Evolutionary conservation across 2,329 filamentous ascomycete genomes (phyloP).

Genomic region (Fusarium sp.): DNA sequence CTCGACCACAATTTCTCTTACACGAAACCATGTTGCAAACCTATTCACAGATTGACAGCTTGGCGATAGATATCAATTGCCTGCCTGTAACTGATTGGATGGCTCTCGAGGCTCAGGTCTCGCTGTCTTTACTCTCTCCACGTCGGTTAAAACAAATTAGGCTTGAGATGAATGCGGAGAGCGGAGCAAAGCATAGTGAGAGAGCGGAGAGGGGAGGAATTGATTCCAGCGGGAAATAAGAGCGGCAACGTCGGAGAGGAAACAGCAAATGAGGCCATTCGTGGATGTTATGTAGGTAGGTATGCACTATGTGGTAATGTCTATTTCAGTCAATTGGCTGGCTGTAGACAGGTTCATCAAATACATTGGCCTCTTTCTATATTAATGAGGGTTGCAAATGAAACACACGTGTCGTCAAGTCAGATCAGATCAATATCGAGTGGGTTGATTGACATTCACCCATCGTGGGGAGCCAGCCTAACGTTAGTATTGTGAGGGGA

Average conservation of each 20-base stretch:
- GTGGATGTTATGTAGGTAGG: neutral
- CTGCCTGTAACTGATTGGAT: constrained; percentile 41
- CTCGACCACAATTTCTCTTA: constrained; percentile 51
- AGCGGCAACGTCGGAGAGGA: constrained; percentile 6
- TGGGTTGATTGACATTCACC: constrained; percentile 33
- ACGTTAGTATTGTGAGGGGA: constrained; percentile 3
- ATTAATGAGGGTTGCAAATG: constrained; percentile 14
- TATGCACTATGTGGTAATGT: neutral
- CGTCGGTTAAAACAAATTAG: constrained; percentile 43
- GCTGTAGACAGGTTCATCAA: neutral
- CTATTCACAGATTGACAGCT: constrained; percentile 43
- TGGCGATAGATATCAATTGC: constrained; percentile 42
- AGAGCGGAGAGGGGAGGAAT: constrained; percentile 28
- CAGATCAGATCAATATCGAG: constrained; percentile 31
- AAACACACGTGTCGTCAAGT: constrained; percentile 18
- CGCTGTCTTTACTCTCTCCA: constrained; percentile 5
- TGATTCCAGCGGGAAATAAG: constrained; percentile 25
- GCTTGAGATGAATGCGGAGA: constrained; percentile 38
- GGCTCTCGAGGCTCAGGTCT: constrained; percentile 6
- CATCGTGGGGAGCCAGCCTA: constrained; percentile 16
- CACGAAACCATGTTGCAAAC: constrained; percentile 53
- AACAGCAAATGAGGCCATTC: constrained; percentile 35
- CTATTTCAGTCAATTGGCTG: constrained; percentile 25
- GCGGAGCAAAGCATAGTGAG: constrained; percentile 21
- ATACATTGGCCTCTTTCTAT: constrained; percentile 28